Evolutionary conservation across 352 stramenopile species (phyloP), one percentile per base, ranked within the genome.

Genomic region (Globisporangium spinosum): DNA sequence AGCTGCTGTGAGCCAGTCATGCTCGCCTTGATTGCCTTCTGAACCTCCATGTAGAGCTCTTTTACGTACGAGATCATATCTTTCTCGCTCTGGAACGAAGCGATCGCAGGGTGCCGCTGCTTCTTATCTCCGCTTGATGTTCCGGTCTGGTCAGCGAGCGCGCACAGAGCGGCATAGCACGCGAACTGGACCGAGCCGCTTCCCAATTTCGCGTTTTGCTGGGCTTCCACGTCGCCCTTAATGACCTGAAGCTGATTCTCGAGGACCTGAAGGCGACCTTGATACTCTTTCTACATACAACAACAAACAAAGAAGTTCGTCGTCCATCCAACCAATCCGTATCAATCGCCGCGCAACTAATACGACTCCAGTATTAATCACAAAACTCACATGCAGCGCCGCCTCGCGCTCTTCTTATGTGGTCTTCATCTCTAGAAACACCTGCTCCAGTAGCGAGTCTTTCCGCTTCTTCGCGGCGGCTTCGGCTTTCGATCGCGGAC

Each of bases 351-450:
- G 17, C 13, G 3, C 35, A 5, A 17, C 12, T 17, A 6, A 43
- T 43, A 43, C 35, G 35, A 43, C 12, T 17, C 13, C 10, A 4
- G 12, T 4, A 17, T 43, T 13, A 23, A 22, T 51, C 13, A 20
- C n/a, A 62, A 22, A 56, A 74, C 75, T 4, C 71, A 86, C 79
- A 56, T 78, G 70, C 17, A 93, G 57, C 6, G 65, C 70, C 4
- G 75, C 74, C 61, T 91, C 79, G 2, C 77, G 77, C 35, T 79
- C 75, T 29, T 90, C 80, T 47, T 89, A 82, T 62, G 80, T 77
- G 12, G 60, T 60, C 67, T 79, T 80, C 62, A 88, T 81, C 22
- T 88, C 77, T 2, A 70, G 67, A 43, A 89, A 73, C 6, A 78
- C 74, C 57, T 89, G 74, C 61, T 82, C 72, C 2, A 87, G 58